Percentiles rank a stretch among this genome's conserved stretches.
Evolutionary conservation across 257 asterid species (phyloP).

Genomic region (Nicotiana otophora): DNA sequence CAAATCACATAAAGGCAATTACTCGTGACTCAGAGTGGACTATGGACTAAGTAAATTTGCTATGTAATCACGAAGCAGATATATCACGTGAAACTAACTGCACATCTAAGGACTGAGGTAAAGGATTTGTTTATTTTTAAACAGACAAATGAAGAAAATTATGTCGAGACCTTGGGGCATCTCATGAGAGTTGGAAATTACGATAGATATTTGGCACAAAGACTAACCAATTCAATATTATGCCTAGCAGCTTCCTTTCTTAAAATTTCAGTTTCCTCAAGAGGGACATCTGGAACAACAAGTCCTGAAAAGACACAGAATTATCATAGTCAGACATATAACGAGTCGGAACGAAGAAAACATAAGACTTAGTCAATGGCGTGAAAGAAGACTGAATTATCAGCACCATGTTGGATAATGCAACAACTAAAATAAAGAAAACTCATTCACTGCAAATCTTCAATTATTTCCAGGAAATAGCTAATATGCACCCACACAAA

Average conservation of each 20-base stretch:
- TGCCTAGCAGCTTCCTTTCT: slow-evolving; percentile 65
- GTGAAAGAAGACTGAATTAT: background rate
- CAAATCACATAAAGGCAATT: background rate
- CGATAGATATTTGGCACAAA: slow-evolving; percentile 6
- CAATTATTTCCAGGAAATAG: background rate
- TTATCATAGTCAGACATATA: background rate
- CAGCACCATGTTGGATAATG: background rate
- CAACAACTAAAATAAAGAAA: background rate
- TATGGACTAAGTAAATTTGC: background rate
- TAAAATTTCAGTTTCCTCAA: slow-evolving; percentile 79
- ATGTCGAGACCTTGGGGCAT: background rate
- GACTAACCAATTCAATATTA: slow-evolving; percentile 72
- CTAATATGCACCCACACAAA: background rate
- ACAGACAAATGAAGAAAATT: background rate
- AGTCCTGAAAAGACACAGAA: slow-evolving; percentile 48
- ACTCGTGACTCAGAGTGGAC: background rate
- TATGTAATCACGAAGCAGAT: background rate
- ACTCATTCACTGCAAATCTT: background rate
- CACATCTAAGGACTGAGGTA: background rate
- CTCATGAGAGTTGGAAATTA: background rate
- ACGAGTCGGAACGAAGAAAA: background rate
- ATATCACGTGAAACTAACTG: background rate
- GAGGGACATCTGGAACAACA: slow-evolving; percentile 87
- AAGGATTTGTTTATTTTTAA: background rate
- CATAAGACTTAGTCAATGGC: background rate